These are phyloP conservation scores for Penicillium steckii DNA, from an alignment of 495 filamentous ascomycete species.

Conservation along the genomic window DNA sequence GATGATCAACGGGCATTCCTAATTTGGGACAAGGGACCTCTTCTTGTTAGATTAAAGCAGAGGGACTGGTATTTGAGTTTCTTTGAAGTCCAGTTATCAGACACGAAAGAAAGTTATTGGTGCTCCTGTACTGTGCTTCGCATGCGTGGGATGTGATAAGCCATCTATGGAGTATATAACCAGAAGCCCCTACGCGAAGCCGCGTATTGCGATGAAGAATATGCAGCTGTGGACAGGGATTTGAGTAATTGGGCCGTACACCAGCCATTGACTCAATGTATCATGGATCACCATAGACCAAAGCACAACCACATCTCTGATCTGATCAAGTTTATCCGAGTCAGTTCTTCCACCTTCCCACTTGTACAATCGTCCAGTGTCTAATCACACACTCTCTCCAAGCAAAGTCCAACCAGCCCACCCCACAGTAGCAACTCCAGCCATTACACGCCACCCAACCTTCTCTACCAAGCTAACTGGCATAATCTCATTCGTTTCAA, in stretches of 20 bases:
- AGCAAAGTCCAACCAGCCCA: not conserved
- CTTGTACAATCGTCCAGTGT: not conserved
- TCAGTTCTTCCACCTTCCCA: not conserved
- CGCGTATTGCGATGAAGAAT: not conserved
- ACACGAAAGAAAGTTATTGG: not conserved
- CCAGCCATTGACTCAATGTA: not conserved
- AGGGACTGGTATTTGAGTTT: not conserved
- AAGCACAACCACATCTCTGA: not conserved
- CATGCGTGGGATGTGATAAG: not conserved
- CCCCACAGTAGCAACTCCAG: not conserved
- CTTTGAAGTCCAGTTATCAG: not conserved
- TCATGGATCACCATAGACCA: not conserved
- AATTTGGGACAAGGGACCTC: not conserved
- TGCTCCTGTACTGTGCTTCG: not conserved
- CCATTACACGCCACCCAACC: not conserved
- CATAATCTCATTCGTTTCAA: not conserved
- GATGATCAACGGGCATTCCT: not conserved
- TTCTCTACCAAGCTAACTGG: not conserved
- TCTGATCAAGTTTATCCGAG: not conserved
- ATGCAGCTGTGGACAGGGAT: not conserved
- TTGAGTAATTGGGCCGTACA: not conserved
- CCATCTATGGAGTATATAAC: not conserved
- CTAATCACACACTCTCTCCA: not conserved
- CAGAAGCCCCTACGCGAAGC: not conserved
- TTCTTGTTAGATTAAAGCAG: not conserved